Percentiles rank a stretch among this genome's conserved stretches.
phyloP scores from a whole-genome alignment of 2,329 filamentous ascomycete genomes.

The Talaromyces amestolkiae region DNA sequence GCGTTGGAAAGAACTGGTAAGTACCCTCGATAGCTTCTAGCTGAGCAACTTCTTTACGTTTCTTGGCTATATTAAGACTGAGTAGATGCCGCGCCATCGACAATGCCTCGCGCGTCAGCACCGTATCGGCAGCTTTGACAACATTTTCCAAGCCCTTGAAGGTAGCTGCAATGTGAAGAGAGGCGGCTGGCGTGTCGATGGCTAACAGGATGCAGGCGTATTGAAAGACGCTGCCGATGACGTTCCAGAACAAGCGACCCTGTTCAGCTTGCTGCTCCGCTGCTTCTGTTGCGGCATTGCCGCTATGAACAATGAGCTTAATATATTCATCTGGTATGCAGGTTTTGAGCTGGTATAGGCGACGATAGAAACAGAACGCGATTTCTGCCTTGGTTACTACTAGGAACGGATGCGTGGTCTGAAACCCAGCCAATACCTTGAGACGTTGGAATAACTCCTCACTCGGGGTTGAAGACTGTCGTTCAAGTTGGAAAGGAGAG shows the following conservation, averaged over 20 bases:
- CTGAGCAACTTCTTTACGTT: slow-evolving; percentile 29
- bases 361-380: slow-evolving; percentile 34
- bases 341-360: slow-evolving; percentile 30
- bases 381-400: slow-evolving; percentile 32
- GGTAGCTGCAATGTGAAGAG: slow-evolving; percentile 22
- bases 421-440: slow-evolving; percentile 21
- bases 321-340: slow-evolving; percentile 25
- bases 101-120: slow-evolving; percentile 29
- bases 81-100: slow-evolving; percentile 32
- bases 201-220: slow-evolving; percentile 32
- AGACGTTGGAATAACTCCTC: slow-evolving; percentile 29
- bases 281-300: slow-evolving; percentile 23
- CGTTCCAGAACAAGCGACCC: slow-evolving; percentile 31
- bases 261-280: slow-evolving; percentile 26
- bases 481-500: slow-evolving; percentile 10
- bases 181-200: slow-evolving; percentile 28
- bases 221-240: slow-evolving; percentile 34
- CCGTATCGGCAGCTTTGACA: slow-evolving; percentile 28
- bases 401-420: slow-evolving; percentile 29
- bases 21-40: slow-evolving; percentile 29
- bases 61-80: slow-evolving; percentile 29
- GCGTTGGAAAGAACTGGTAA: slow-evolving; percentile 19
- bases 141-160: slow-evolving; percentile 30
- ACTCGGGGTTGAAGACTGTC: slow-evolving; percentile 18
- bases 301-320: slow-evolving; percentile 26